Conservation (phyloP, 805 yeast species). For the Saccharomycopsis oosterbeekiorum region DNA sequence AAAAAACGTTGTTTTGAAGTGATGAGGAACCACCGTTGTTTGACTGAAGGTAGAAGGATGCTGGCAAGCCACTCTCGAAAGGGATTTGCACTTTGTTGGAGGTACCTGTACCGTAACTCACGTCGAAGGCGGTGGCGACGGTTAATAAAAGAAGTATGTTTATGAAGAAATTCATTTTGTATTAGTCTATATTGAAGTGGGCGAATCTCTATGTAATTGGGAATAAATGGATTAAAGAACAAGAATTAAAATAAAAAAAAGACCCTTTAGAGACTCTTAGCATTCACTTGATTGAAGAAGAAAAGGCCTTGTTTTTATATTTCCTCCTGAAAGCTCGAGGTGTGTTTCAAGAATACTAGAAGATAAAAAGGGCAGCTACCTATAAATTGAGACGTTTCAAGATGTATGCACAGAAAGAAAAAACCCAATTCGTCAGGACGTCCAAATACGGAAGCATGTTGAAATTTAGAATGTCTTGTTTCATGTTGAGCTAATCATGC, state of each 20-base stretch:
- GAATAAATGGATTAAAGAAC: background rate
- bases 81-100: background rate
- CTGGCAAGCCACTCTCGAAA: background rate
- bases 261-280: too few species aligned
- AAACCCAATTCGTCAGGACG: background rate
- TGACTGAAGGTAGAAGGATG: background rate
- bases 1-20: background rate
- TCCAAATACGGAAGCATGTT: background rate
- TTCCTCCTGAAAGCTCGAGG: too few species aligned
- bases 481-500: background rate
- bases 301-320: too few species aligned
- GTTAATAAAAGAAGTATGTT: background rate
- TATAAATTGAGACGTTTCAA: background rate
- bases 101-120: background rate
- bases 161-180: background rate
- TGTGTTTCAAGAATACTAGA: too few species aligned
- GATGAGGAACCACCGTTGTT: background rate
- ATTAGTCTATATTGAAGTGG: background rate
- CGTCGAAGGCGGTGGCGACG: background rate
- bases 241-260: background rate
- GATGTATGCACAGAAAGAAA: background rate
- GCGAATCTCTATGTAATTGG: background rate
- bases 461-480: background rate
- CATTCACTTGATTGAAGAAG: too few species aligned
- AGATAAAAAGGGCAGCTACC: background rate